Base-by-base conservation (phyloP, 192 early-diverging fungal genomes). In the Rhizophagus sp. region DNA sequence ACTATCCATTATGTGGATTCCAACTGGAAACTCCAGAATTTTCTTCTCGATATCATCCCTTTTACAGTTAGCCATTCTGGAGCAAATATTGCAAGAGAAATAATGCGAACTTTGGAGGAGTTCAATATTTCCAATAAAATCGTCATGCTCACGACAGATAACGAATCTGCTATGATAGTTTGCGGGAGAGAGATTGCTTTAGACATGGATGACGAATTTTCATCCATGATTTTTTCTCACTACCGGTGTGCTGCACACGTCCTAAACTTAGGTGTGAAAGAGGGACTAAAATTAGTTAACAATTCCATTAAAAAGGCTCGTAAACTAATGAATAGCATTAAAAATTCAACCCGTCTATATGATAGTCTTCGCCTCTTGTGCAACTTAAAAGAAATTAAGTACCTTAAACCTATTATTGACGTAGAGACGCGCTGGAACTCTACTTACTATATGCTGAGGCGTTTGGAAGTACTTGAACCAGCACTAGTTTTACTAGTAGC, bases 1-100 rank as follows among this genome's bases (percentile, higher is more conserved):
- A 76, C 75, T 39, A 76, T 76, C 10, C 62, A 76, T 76, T 62
- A 76, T 64, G 11, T 76, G 36, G 34, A 76, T 76, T 8, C 12
- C 3, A 8, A 47, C 3, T 76, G 34, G 62, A 62, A n/a, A 39
- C 24, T 76, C 11, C 8, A 36, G 17, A 61, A 62, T n/a, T 63
- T 76, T 76, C 30, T 76, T 10, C 39, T 76, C 2, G 62, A 76
- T 62, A 63, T 76, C 13, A 76, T 76, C 17, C 50, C 17, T 73
- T 49, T 73, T 19, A 34, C 41, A 11, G 22, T 27, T 19, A 33
- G 61, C 0, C 62, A 76, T 64, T 62, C 52, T n/a, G 75, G 62
- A 12, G 5, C 5, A 24, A 49, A 73, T 49, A 73, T 73, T 25
- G 47, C 71, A 7, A 2, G 22, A n/a, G 5, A 30, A 41, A 73